Evolutionary conservation across 202 grass and related monocot genomes (phyloP).

Genomic region (Hordeum pubiflorum): DNA sequence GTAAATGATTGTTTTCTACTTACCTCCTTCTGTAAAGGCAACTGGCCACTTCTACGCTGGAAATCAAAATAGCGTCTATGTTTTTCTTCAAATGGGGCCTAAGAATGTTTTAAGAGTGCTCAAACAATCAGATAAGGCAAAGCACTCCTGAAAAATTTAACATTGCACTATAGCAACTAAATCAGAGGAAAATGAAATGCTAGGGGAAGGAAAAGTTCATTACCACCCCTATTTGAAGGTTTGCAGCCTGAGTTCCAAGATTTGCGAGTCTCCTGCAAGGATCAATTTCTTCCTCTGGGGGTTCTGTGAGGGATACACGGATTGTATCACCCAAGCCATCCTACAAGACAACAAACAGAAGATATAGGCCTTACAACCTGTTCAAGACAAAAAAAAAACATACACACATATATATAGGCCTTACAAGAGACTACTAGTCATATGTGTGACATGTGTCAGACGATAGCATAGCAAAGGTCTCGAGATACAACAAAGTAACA

Average conservation of each 20-base stretch:
- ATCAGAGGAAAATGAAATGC: slow-evolving; percentile 3
- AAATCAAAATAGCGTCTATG: slow-evolving; percentile 94
- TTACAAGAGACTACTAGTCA: not conserved
- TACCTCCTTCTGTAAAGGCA: slow-evolving; percentile 98
- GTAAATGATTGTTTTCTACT: slow-evolving; percentile 10
- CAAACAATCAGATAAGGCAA: slow-evolving; percentile 8
- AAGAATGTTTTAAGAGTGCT: slow-evolving; percentile 9
- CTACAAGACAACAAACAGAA: slow-evolving; percentile 40
- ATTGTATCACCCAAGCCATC: slow-evolving; percentile 99
- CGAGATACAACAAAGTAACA: not conserved
- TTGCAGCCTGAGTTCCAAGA: slow-evolving; percentile 67
- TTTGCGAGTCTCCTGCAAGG: slow-evolving; percentile 86
- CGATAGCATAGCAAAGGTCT: slow-evolving; percentile 8
- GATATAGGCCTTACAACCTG: not conserved
- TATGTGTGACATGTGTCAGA: slow-evolving; percentile 4
- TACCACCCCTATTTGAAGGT: slow-evolving; percentile 83
- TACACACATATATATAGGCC: not conserved
- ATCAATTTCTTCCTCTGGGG: slow-evolving; percentile 95
- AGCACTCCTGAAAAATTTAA: not conserved
- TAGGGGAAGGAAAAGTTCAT: slow-evolving; percentile 15
- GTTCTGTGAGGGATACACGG: slow-evolving; percentile 92
- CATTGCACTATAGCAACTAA: not conserved
- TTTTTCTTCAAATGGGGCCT: slow-evolving; percentile 94
- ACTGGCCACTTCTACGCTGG: slow-evolving; percentile 86
- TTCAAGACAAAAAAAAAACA: not conserved